Evolutionary conservation across 1,139 yeast species (phyloP).

Genomic region (Arxiozyma slooffiae): DNA sequence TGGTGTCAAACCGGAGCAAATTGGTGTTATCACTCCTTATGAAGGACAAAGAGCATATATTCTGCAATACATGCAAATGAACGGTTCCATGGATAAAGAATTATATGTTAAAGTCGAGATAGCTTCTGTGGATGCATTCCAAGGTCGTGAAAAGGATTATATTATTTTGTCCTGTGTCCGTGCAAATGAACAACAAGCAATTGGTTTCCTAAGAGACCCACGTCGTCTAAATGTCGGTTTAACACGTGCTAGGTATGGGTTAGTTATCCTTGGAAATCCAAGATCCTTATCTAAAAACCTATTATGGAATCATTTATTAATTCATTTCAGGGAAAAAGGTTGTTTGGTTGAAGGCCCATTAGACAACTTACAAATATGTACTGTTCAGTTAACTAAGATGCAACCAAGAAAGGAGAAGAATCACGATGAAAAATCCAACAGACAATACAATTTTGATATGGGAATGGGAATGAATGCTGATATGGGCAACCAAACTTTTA

Average conservation of each 20-base stretch:
- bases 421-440: constrained; percentile 5
- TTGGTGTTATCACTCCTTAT: constrained; percentile 90
- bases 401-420: constrained; percentile 12
- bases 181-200: constrained; percentile 71
- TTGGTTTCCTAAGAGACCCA: constrained; percentile 85
- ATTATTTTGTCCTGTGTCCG: constrained; percentile 86
- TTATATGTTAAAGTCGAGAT: constrained; percentile 71
- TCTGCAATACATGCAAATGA: constrained; percentile 66
- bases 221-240: constrained; percentile 87
- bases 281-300: constrained; percentile 59
- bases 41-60: constrained; percentile 88
- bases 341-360: constrained; percentile 89
- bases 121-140: constrained; percentile 91
- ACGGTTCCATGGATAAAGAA: constrained; percentile 59
- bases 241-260: constrained; percentile 82
- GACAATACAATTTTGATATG: constrained; percentile 14
- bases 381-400: constrained; percentile 46
- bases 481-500: constrained; percentile 15
- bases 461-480: constrained; percentile 15
- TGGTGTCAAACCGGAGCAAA: constrained; percentile 73
- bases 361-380: constrained; percentile 65
- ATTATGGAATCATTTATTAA: constrained; percentile 70
- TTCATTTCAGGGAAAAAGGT: constrained; percentile 75
- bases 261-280: constrained; percentile 78
- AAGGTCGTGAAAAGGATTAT: constrained; percentile 90